Percentiles rank a stretch among this genome's conserved stretches.
Conservation (phyloP, 176 grass and related monocot species). For the Poa pratensis region DNA sequence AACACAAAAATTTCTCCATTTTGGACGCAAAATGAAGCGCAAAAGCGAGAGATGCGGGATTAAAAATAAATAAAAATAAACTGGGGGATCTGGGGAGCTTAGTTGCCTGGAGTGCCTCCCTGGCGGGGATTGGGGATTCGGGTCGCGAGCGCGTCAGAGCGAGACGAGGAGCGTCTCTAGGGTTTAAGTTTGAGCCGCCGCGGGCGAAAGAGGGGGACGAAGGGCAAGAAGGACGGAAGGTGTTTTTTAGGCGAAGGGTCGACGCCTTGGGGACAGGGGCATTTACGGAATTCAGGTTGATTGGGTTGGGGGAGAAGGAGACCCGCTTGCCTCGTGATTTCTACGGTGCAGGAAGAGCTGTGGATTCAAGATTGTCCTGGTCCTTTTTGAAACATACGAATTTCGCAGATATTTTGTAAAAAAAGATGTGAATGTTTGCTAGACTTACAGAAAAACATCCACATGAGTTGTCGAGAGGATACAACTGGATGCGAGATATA, state of each 20-base stretch:
- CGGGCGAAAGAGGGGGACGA: background rate
- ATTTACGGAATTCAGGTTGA: conserved; percentile 21
- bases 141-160: background rate
- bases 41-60: background rate
- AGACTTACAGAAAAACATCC: background rate
- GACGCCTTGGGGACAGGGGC: background rate
- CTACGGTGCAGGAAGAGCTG: background rate
- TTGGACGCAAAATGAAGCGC: background rate
- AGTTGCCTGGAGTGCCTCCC: conserved; percentile 32
- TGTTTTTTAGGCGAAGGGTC: conserved; percentile 25
- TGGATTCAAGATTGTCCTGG: background rate
- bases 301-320: background rate
- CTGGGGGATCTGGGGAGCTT: background rate
- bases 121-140: conserved; percentile 40
- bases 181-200: conserved; percentile 51
- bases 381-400: background rate
- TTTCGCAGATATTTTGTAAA: background rate
- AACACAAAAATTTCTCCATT: conserved; percentile 11
- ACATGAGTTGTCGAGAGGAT: background rate
- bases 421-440: background rate
- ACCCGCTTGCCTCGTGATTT: background rate
- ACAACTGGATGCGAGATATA: too few species aligned
- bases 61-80: background rate
- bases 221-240: background rate
- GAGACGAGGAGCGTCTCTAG: conserved; percentile 35